Conservation (phyloP, 805 yeast genomes). For the Candida pseudoglaebosa region DNA sequence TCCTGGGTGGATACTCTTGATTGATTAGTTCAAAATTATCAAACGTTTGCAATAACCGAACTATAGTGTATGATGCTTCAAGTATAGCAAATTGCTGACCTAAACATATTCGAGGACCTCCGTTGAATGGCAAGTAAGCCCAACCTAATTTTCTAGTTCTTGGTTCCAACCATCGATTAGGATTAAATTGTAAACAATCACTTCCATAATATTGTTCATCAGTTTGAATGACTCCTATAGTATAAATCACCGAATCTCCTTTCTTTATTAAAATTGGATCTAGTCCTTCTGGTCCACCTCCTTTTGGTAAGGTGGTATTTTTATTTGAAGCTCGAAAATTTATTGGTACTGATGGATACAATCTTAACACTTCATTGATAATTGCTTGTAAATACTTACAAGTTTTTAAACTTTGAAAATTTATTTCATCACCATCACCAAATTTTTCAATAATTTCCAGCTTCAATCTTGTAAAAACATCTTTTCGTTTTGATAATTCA, state of each 20-base stretch:
- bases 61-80: constrained; percentile 45
- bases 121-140: constrained; percentile 52
- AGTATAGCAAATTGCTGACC: constrained; percentile 57
- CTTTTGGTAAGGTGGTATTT: constrained; percentile 28
- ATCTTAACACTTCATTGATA: constrained; percentile 32
- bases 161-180: constrained; percentile 36
- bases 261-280: constrained; percentile 19
- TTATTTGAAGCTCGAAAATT: constrained; percentile 27
- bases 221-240: constrained; percentile 20
- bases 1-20: constrained; percentile 22
- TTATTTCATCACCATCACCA: constrained; percentile 24
- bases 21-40: constrained; percentile 12
- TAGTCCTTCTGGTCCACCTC: constrained; percentile 28
- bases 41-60: constrained; percentile 28
- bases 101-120: constrained; percentile 53
- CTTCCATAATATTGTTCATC: constrained; percentile 25
- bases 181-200: constrained; percentile 31
- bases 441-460: constrained; percentile 22
- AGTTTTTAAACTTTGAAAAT: constrained; percentile 32
- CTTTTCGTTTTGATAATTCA: constrained; percentile 31
- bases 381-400: constrained; percentile 37
- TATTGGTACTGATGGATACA: constrained; percentile 33
- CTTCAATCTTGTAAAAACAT: constrained; percentile 24
- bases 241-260: constrained; percentile 18
- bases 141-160: constrained; percentile 35